Conservation (phyloP, 2,329 filamentous ascomycete species). For the Zymoseptoria brevis region DNA sequence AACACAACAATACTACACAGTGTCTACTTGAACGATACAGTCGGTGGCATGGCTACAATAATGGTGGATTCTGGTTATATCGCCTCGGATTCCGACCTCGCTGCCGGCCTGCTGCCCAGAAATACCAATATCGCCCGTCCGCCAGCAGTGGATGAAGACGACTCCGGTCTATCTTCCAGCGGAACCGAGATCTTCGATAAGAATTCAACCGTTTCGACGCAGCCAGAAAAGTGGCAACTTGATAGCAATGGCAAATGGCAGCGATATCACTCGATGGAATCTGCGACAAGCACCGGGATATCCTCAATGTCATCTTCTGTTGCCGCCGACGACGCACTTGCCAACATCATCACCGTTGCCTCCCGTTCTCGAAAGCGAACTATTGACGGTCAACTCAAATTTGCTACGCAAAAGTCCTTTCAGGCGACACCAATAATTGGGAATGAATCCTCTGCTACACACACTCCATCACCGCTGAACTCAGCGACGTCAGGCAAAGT, state of each 20-base stretch:
- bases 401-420: constrained; percentile 1
- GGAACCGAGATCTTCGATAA: constrained; percentile 25
- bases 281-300: constrained; percentile 28
- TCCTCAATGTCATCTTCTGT: constrained; percentile 28
- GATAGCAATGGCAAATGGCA: constrained; percentile 26
- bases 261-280: constrained; percentile 27
- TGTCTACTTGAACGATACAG: constrained; percentile 2
- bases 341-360: constrained; percentile 2
- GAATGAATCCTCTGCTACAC: constrained; percentile 1
- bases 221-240: constrained; percentile 18
- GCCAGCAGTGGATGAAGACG: constrained; percentile 21
- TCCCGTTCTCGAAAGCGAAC: constrained; percentile 22
- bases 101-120: constrained; percentile 6
- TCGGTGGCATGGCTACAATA: constrained; percentile 10
- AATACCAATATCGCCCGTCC: constrained; percentile 12
- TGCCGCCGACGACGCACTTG: constrained; percentile 18
- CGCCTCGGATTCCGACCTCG: constrained; percentile 5
- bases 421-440: background rate
- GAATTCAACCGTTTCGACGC: constrained; percentile 9
- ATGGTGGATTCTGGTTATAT: constrained; percentile 12
- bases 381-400: constrained; percentile 25
- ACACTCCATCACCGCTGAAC: constrained; percentile 7
- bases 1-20: constrained; percentile 1
- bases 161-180: constrained; percentile 26
- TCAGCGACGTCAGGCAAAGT: background rate